Evolutionary conservation across 306 rosid genomes (phyloP), one percentile per base, ranked within the genome.

Genomic region (Cicer cuneatum): DNA sequence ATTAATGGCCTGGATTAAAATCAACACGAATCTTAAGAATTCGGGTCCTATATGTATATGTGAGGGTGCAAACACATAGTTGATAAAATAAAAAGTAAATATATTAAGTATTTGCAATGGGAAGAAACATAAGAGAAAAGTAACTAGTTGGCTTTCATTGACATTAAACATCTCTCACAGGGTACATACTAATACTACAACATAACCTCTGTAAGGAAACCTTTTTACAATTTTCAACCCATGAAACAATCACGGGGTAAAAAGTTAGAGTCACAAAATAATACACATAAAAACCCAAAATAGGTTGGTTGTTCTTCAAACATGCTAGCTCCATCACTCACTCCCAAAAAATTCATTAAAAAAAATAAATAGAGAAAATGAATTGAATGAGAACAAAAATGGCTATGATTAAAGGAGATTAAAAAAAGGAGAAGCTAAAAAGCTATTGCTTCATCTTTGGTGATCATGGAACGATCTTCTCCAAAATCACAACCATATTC

Each of bases 161-260:
- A 80, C 81, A 86, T 61, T 11, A 16, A 79, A 83, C 84, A 74
- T 80, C 86, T 85, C 87, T 85, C 92, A 72, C 82, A 82, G 79
- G 71, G 79, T 73, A 76, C 42, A 29, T 58, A 29, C 46, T 2
- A 29, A 29, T 29, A 53, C 5, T 64, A 71, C 54, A 68, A 68
- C 53, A 74, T 4, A 81, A 58, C 71, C 75, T 24, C 84, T 41
- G 78, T 46, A 75, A 84, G 87, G 80, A 84, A 84, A 80, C 78
- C 81, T 45, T 66, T 81, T 84, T 87, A 90, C 97, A 90, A 75
- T 78, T 62, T 51, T 56, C 66, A 82, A 82, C 83, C 90, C 91
- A 80, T 48, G 80, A 82, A 49, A 76, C 74, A 63, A 74, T 35
- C 73, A 71, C 42, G 43, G 83, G 90, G 79, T 40, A 43, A 75